Evolutionary conservation across 2,329 filamentous ascomycete genomes (phyloP).

Genomic region (Sporothrix phasma): DNA sequence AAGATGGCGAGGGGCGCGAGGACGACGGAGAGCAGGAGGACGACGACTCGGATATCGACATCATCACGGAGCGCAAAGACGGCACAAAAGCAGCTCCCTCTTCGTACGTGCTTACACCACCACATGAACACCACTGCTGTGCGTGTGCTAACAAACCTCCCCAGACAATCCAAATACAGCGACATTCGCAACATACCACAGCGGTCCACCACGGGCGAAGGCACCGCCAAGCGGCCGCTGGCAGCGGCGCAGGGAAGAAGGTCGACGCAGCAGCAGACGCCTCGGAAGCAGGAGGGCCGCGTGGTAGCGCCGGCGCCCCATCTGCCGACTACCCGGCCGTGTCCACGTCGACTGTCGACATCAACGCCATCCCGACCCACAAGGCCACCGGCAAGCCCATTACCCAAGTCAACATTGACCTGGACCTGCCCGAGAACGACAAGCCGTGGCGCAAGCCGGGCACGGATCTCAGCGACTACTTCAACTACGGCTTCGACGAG

Average conservation of each 20-base stretch:
- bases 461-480: slow-evolving; percentile 91
- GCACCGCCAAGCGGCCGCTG: slow-evolving; percentile 34
- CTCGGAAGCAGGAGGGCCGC: background rate
- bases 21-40: slow-evolving; percentile 51
- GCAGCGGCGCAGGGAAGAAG: slow-evolving; percentile 33
- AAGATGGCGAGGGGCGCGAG: slow-evolving; percentile 34
- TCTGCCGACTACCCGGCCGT: slow-evolving; percentile 43
- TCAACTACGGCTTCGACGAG: slow-evolving; percentile 98
- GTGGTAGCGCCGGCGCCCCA: background rate
- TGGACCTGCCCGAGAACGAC: slow-evolving; percentile 65
- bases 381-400: slow-evolving; percentile 72
- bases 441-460: slow-evolving; percentile 95
- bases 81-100: slow-evolving; percentile 50
- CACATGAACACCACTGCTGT: too few relatives aligned
- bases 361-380: slow-evolving; percentile 73
- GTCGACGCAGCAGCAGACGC: slow-evolving; percentile 27
- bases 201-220: slow-evolving; percentile 44
- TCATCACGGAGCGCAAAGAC: slow-evolving; percentile 58
- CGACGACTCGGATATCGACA: slow-evolving; percentile 47
- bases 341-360: slow-evolving; percentile 72
- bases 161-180: slow-evolving; percentile 52
- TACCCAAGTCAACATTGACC: slow-evolving; percentile 64
- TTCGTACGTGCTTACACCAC: slow-evolving; percentile 35
- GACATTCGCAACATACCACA: slow-evolving; percentile 57
- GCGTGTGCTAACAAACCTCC: background rate